Percentiles rank a stretch among this genome's conserved stretches.
Evolutionary conservation across 768 basidiomycete genomes (phyloP).

Genomic region (Tulasnella sp.): DNA sequence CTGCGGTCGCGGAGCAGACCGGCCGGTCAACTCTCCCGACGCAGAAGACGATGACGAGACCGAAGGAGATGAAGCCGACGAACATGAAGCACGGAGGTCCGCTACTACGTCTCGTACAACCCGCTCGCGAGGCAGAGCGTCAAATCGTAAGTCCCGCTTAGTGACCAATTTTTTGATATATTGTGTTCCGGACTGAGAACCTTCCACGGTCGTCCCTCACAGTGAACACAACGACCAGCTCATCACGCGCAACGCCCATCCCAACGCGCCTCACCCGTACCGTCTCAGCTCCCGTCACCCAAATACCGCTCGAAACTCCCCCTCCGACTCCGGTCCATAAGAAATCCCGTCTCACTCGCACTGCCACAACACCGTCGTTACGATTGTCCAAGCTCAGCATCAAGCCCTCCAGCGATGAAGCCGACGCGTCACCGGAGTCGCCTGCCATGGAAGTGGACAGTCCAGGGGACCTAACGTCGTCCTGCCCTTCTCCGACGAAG

Average conservation of each 20-base stretch:
- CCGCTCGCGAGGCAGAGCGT: not conserved
- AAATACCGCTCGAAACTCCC: conserved; percentile 10
- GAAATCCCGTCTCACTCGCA: not conserved
- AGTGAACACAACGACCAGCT: not conserved
- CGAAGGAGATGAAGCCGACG: not conserved
- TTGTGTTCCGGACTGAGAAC: not conserved
- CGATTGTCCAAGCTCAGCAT: conserved; percentile 10
- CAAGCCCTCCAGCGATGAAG: not conserved
- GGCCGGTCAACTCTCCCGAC: not conserved
- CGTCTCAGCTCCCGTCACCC: not conserved
- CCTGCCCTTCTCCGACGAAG: not conserved
- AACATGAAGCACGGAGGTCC: not conserved
- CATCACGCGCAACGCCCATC: not conserved
- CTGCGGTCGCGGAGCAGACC: conserved; percentile 14
- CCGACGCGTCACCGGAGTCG: not conserved
- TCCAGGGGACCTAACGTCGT: not conserved
- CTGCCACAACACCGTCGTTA: conserved; percentile 1
- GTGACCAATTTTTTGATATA: not conserved
- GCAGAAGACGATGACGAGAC: not conserved
- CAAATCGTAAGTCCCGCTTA: not conserved
- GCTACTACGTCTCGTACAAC: not conserved
- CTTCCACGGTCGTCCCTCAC: not conserved
- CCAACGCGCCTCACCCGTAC: not conserved
- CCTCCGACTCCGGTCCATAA: not conserved
- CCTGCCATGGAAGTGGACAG: not conserved